Percentiles rank a stretch among this genome's conserved stretches.
Evolutionary conservation across 208 protist species (phyloP).

Genomic region (Acanthamoeba quina): DNA sequence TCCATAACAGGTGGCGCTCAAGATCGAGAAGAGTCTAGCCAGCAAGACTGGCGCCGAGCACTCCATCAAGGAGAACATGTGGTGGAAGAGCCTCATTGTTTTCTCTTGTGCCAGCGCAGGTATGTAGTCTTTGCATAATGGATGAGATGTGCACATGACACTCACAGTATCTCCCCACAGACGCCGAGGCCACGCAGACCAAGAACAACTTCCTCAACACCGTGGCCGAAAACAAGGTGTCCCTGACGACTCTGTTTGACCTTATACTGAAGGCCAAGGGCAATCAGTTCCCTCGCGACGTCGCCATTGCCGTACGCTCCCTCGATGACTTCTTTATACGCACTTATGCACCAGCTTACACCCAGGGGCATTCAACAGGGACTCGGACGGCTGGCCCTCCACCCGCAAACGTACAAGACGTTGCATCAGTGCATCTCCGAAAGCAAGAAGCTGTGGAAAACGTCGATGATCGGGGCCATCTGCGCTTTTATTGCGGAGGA

Average conservation of each 20-base stretch:
- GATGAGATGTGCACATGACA: neutral
- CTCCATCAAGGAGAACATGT: conserved; percentile 69
- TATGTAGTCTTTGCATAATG: neutral
- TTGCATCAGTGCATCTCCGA: conserved; percentile 50
- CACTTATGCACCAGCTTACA: neutral
- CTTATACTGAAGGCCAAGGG: conserved; percentile 65
- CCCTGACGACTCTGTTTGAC: conserved; percentile 44
- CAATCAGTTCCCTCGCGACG: conserved; percentile 56
- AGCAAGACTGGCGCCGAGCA: conserved; percentile 12
- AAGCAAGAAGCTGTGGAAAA: conserved; percentile 70
- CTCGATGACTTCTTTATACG: neutral
- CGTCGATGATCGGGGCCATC: conserved; percentile 50
- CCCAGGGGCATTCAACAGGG: neutral
- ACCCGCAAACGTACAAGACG: conserved; percentile 55
- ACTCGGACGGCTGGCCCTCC: conserved; percentile 4
- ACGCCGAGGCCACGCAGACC: conserved; percentile 38
- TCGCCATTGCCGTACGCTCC: conserved; percentile 49
- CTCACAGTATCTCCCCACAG: neutral
- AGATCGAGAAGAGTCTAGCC: conserved; percentile 42
- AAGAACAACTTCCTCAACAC: conserved; percentile 73
- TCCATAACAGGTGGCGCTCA: conserved; percentile 46
- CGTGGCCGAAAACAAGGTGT: conserved; percentile 51
- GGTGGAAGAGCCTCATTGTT: conserved; percentile 66
- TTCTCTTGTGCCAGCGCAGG: conserved; percentile 63
- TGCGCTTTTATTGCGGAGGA: conserved; percentile 69